Base-by-base conservation (phyloP, 179 eudicot genomes). In the Drosera spatulata region DNA sequence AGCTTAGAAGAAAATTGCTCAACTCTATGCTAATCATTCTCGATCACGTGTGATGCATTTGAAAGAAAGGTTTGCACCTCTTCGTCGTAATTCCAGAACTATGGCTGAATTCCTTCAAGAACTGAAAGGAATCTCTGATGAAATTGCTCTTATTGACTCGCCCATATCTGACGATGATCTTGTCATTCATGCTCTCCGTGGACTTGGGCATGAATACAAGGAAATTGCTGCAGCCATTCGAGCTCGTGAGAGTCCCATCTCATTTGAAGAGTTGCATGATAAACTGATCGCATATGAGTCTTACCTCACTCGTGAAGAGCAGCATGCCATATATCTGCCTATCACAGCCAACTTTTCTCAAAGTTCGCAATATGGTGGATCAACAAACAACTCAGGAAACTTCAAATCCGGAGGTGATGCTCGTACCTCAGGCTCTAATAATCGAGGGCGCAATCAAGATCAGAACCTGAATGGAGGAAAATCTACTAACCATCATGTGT, bases 231-330 rank as follows among this genome's bases (percentile, higher is more conserved):
- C 44, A 5, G 3, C 62, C 2, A 11, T 58, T 3, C 33, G 56
- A 1, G 10, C 57, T 4, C 39, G 51, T 4, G 56, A 41, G 10
- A 39, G 5, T 3, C 10, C 15, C 3, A 57, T 65, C 7, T n/a
- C 55, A 3, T 65, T 56, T 14, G 62, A 57, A 6, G 56, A 65
- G 15, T 55, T 65, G 2, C 39, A 44, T 44, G 62, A 44, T 5
- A 44, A 44, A 52, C 6, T 59, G 6, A 5, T 44, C 41, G 39
- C 7, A 7, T 3, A 59, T 2, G 61, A 59, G 33, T 3, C 3
- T 5, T 57, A 2, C 3, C 33, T 48, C 39, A 40, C 4, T 13
- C 13, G n/a, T 37, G 8, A 41, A 10, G n/a, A 37, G 5, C 37
- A 6, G 13, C 52, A 54, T 14, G 6, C 40, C 40, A 0, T n/a